Percentiles rank a stretch among this genome's conserved stretches.
These are phyloP conservation scores for Grigorovia humatica DNA, from an alignment of 805 yeast genomes.

Conservation along the genomic window DNA sequence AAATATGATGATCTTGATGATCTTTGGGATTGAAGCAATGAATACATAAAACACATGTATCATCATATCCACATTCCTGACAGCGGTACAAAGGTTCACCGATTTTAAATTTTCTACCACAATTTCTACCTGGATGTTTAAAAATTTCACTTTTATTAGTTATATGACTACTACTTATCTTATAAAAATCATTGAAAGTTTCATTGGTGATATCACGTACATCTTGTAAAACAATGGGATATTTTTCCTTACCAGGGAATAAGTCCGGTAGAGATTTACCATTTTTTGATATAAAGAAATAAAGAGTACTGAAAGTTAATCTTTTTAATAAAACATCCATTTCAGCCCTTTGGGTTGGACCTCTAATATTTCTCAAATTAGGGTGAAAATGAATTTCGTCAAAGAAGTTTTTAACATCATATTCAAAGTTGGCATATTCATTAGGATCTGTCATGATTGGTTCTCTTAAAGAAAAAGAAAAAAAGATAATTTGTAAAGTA, in stretches of 20 bases:
- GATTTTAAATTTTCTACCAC: constrained; percentile 50
- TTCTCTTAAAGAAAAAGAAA: background rate
- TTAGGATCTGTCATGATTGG: background rate
- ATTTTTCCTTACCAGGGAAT: constrained; percentile 18
- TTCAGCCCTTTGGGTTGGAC: constrained; percentile 21
- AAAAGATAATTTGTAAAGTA: background rate
- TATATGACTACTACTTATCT: constrained; percentile 1
- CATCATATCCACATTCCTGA: constrained; percentile 65
- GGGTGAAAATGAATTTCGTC: background rate
- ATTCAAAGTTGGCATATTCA: background rate
- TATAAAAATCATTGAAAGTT: constrained; percentile 4
- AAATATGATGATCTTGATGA: constrained; percentile 57
- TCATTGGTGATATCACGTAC: constrained; percentile 10
- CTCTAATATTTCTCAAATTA: constrained; percentile 14
- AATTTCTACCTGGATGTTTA: constrained; percentile 50
- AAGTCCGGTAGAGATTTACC: constrained; percentile 30
- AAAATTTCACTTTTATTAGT: constrained; percentile 9
- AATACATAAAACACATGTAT: constrained; percentile 67
- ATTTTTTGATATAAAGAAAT: constrained; percentile 29
- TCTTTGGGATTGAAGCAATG: constrained; percentile 62
- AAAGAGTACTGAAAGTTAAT: constrained; percentile 21
- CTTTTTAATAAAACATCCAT: constrained; percentile 20
- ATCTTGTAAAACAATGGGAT: constrained; percentile 15
- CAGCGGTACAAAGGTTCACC: constrained; percentile 68
- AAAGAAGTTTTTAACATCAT: constrained; percentile 6